Base-by-base conservation (phyloP, 2,329 filamentous ascomycete species). In the Aspergillaceae sp. region DNA sequence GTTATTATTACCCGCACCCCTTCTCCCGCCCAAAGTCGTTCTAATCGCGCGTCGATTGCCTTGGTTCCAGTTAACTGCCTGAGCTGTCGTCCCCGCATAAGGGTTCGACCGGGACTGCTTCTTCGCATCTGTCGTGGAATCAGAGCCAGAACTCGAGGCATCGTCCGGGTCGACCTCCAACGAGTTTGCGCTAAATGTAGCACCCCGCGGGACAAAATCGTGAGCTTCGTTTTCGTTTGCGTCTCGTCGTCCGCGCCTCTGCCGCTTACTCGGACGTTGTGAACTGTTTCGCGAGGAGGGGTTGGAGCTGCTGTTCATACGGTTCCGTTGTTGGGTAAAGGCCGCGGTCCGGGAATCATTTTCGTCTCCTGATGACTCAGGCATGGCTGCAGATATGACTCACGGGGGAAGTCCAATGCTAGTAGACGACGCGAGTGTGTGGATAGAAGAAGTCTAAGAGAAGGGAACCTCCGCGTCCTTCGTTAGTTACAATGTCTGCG, bases 301-400 rank as follows among this genome's bases (percentile, higher is more conserved):
- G 29, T 56, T 55, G 29, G 55, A 57, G 29, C 49, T 32, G 26
- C 26, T 50, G 7, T 55, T 56, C 35, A 47, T 48, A 42, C 54
- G 58, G 40, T 45, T 48, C 11, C 69, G 69, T 56, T 66, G 67
- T 34, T 58, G 52, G 10, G 71, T 70, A 27, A 74, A 60, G 2
- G 65, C 61, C 40, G 69, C 69, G 34, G 70, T 75, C 41, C 74
- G 64, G 11, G 74, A 76, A 52, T 76, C 66, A 42, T 62, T 60
- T 30, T 69, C 64, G 42, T 67, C 62, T 38, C 54, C 60, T 29
- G 60, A 57, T 29, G 47, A 51, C 29, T 56, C 53, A 42, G 58
- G 27, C 61, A 63, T 64, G 33, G 34, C 43, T 30, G 36, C 19
- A 19, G 8, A 28, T 28, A 8, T 19, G 29, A 28, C 9, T 19